Base-by-base conservation (phyloP, 306 rosid species). In the Malus sieversii region DNA sequence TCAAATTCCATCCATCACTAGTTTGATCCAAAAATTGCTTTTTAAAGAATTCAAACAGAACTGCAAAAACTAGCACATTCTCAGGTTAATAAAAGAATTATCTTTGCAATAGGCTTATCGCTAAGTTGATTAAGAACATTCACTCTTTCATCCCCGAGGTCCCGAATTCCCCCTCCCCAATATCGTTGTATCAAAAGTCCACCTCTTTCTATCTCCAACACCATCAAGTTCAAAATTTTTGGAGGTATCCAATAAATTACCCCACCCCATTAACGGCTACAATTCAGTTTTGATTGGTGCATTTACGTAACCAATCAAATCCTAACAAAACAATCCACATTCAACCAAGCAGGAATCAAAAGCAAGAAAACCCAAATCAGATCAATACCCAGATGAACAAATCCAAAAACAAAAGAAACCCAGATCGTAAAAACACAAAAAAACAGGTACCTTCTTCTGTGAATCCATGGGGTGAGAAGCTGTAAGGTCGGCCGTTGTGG, bases 401-500 rank as follows among this genome's bases (percentile, higher is more conserved):
- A 33, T 58, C 14, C 19, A 10, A 10, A 59, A 75, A 71, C 44
- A 40, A 40, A 25, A 9, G 8, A 52, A 35, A 64, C 59, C 72
- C 75, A 70, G 66, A 77, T 73, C 75, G 16, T 70, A 7, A 79
- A 48, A 42, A 77, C n/a, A 10, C 4, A 82, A 48, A 42, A 80
- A 6, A 79, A 30, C 42, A 10, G 29, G 19, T 6, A 85, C 89
- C 89, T 85, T 85, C 84, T 87, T 83, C 57, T 77, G 80, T 45
- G 90, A 66, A 42, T 85, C 86, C 91, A 87, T 87, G 25, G 80
- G 60, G 67, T 64, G 70, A 66, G 75, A n/a, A 66, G 75, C 32
- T 27, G 16, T 66, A 35, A 52, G 55, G 57, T 67, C 48, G 55
- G 70, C 40, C 73, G 84, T 73, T 6, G 72, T 78, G 8, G 87